Base-by-base conservation (phyloP, 225 moss, liverwort and hornwort genomes). In the Polytrichum commune region DNA sequence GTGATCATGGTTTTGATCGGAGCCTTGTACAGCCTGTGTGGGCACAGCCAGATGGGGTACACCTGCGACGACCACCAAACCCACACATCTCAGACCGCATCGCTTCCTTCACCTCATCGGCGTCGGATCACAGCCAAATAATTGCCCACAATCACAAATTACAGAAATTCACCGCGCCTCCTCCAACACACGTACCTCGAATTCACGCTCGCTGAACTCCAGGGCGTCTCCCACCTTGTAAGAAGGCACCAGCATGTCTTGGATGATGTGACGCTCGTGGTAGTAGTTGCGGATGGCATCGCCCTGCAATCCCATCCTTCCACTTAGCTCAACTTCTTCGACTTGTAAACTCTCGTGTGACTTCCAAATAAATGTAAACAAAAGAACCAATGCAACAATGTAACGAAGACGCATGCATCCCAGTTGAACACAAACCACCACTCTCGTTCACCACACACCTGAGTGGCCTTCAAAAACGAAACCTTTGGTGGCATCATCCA, bases 401-500 rank as follows among this genome's bases (percentile, higher is more conserved):
- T 30, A 30, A 29, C 4, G 28, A 28, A 28, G 28, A 5, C 8
- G 38, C 38, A 2, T 32, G 32, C 32, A 6, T 0, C 32, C 32
- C 32, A 32, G 32, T 8, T 7, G 7, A 32, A 32, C 1, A 32
- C 32, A 32, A 1, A 7, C 7, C 32, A 28, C 28, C 28, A 28
- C 7, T 7, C 58, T 1, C 58, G 7, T 58, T 20, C 58, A 0
- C 20, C 20, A 1, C n/a, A 65, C 69, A 84, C 88, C 84, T 98
- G 98, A 23, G 98, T 98, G 28, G 98, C 98, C 73, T 98, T 98
- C 77, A 98, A 60, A 58, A 93, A 91, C 9, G 98, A 98, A n/a
- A 98, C 98, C 69, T 98, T 98, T 2, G 98, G 98, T 18, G 98
- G 98, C 98, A 98, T 98, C 92, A 91, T 91, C 98, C 98, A 98